These are phyloP conservation scores for Eimeria tenella DNA, from an alignment of 169 alveolate genomes.

Conservation along the genomic window DNA sequence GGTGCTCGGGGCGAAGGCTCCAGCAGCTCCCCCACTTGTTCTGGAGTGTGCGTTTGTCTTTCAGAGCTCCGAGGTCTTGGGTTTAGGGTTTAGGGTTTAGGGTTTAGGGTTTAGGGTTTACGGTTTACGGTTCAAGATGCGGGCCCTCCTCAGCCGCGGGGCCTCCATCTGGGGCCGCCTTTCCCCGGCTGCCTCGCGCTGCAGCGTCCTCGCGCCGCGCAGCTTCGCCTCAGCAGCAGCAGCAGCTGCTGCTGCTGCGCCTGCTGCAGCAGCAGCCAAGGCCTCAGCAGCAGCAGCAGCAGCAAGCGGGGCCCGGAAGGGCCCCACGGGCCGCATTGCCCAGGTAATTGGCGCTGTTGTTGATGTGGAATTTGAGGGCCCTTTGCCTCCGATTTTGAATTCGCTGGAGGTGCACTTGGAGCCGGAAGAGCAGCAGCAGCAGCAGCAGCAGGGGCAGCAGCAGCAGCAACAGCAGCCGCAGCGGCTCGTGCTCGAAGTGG, in stretches of 20 bases:
- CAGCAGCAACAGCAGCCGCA: constrained; percentile 85
- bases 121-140: constrained; percentile 57
- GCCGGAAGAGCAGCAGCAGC: constrained; percentile 46
- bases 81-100: not conserved
- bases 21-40: not conserved
- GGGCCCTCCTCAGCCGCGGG: constrained; percentile 42
- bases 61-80: not conserved
- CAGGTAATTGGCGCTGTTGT: constrained; percentile 99
- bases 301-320: constrained; percentile 66
- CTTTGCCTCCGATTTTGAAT: constrained; percentile 96
- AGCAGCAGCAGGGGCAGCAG: constrained; percentile 35
- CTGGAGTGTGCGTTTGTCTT: not conserved
- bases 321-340: constrained; percentile 90
- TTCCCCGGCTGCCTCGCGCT: not conserved
- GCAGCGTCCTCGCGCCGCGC: not conserved
- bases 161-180: constrained; percentile 39
- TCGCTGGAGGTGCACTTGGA: constrained; percentile 93
- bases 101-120: constrained; percentile 17
- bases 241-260: constrained; percentile 18
- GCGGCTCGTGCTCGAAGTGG: constrained; percentile 96
- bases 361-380: constrained; percentile 97
- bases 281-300: constrained; percentile 19
- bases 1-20: not conserved
- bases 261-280: constrained; percentile 55
- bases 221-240: constrained; percentile 31